Evolutionary conservation across 2,329 filamentous ascomycete genomes (phyloP), one percentile per base, ranked within the genome.

Genomic region (Chaetothyriales sp.): DNA sequence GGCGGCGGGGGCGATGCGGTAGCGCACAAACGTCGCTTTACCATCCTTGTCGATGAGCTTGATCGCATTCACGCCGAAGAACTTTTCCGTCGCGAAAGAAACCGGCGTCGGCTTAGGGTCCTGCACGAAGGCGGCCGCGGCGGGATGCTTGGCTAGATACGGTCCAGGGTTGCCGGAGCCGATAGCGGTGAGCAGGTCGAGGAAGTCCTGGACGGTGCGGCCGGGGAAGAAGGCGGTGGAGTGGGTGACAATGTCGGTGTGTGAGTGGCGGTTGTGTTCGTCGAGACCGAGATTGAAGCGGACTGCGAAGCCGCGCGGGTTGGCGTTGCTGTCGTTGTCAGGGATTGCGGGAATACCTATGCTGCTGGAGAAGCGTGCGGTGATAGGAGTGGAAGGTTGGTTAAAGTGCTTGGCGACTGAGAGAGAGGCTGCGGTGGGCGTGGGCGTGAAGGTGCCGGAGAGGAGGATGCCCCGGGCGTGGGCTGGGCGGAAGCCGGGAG

Each of bases 231-330:
- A 71, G 1, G 71, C 67, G 1, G 73, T 74, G 1, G 70, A 74
- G 63, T 80, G 77, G 0, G 69, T 63, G 48, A 81, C 66, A 57
- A 81, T 74, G 59, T 81, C 77, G 1, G 77, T 80, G 63, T 81
- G 77, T 18, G 68, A 62, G 46, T 67, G 67, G 13, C 70, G 66
- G 1, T 67, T 65, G 5, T 59, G 57, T 43, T 64, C 52, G 2
- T 63, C 61, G 40, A 62, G 54, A 9, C 64, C 62, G 2, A 77
- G 67, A 18, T 69, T 57, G 62, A 78, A 77, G 1, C 75, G 71
- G 29, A 76, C 60, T 2, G 67, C 74, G 4, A 77, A 62, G 20
- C 74, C 75, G 5, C 70, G 70, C 0, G 75, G 75, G 53, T 73
- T 72, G 55, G 70, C 69, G 49, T 70, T 71, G 8, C 67, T 57